A percentile compares a stretch with the other conserved stretches of the same genome.
phyloP scores from a whole-genome alignment of 805 yeast species.

The Wickerhamiella parazyma region DNA sequence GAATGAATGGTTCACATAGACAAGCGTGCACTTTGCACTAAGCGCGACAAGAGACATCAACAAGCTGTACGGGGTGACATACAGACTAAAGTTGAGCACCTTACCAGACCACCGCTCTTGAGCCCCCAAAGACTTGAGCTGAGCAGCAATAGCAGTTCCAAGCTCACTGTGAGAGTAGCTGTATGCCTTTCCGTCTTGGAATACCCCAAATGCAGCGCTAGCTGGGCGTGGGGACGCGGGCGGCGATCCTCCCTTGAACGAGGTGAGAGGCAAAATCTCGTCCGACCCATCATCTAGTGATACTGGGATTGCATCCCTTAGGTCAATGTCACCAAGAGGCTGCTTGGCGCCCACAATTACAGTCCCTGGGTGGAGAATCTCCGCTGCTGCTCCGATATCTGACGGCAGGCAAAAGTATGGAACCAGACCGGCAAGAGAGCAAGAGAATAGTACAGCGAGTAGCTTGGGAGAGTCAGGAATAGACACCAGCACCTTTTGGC shows the following conservation, averaged over 20 bases:
- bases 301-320: constrained; percentile 6
- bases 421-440: constrained; percentile 12
- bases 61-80: constrained; percentile 19
- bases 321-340: not conserved
- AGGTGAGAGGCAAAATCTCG: constrained; percentile 9
- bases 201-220: not conserved
- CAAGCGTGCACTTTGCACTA: constrained; percentile 17
- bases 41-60: constrained; percentile 24
- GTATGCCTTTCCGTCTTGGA: not conserved
- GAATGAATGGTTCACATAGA: constrained; percentile 14
- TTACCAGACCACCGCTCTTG: constrained; percentile 24
- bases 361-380: constrained; percentile 4
- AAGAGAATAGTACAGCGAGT: constrained; percentile 17
- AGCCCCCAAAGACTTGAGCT: constrained; percentile 24
- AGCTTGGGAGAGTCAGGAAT: constrained; percentile 13
- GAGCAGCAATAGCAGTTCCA: constrained; percentile 28
- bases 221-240: not conserved
- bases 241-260: not conserved
- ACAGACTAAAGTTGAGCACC: constrained; percentile 23
- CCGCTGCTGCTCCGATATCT: constrained; percentile 5
- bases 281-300: constrained; percentile 1
- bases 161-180: constrained; percentile 18
- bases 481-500: constrained; percentile 3
- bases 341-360: constrained; percentile 4
- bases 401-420: constrained; percentile 5